Evolutionary conservation across 495 filamentous ascomycete species (phyloP).

Genomic region (Parathielavia hyrcaniae): DNA sequence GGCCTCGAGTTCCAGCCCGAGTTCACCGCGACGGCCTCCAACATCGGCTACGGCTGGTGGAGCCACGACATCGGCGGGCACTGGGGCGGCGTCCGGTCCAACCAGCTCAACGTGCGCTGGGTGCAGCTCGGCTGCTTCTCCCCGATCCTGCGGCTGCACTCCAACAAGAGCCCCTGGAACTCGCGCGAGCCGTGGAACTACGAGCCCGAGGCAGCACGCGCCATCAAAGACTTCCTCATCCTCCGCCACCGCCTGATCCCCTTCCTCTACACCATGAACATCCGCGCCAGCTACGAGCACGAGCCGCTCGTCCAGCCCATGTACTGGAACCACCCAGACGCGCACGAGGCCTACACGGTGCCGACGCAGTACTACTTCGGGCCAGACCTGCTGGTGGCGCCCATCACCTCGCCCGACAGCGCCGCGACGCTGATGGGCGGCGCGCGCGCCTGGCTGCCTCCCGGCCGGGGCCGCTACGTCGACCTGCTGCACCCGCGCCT

Average conservation of each 20-base stretch:
- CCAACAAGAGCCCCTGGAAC: slow-evolving; percentile 46
- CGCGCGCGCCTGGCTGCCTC: slow-evolving; percentile 49
- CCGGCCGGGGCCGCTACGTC: slow-evolving; percentile 37
- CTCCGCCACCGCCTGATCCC: slow-evolving; percentile 51
- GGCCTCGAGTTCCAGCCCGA: slow-evolving; percentile 56
- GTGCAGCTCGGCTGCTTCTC: slow-evolving; percentile 53
- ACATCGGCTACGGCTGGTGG: slow-evolving; percentile 62
- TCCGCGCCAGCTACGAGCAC: slow-evolving; percentile 35
- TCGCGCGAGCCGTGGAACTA: slow-evolving; percentile 55
- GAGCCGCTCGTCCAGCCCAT: slow-evolving; percentile 51
- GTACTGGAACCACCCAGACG: slow-evolving; percentile 52
- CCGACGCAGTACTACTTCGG: slow-evolving; percentile 53
- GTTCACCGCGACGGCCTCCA: slow-evolving; percentile 56
- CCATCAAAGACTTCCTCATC: slow-evolving; percentile 45
- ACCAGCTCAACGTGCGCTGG: slow-evolving; percentile 52
- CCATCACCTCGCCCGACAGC: slow-evolving; percentile 45
- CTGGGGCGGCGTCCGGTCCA: slow-evolving; percentile 44
- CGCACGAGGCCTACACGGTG: slow-evolving; percentile 44
- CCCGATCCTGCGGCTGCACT: slow-evolving; percentile 54
- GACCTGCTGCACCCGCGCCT: slow-evolving; percentile 47
- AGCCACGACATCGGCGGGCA: slow-evolving; percentile 60
- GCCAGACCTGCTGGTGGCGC: slow-evolving; percentile 46
- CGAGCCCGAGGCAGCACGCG: slow-evolving; percentile 30
- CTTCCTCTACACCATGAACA: slow-evolving; percentile 53
- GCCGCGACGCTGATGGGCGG: slow-evolving; percentile 33